These are phyloP conservation scores for Fennellomyces sp. DNA, from an alignment of 371 early-diverging fungal genomes.

Conservation along the genomic window DNA sequence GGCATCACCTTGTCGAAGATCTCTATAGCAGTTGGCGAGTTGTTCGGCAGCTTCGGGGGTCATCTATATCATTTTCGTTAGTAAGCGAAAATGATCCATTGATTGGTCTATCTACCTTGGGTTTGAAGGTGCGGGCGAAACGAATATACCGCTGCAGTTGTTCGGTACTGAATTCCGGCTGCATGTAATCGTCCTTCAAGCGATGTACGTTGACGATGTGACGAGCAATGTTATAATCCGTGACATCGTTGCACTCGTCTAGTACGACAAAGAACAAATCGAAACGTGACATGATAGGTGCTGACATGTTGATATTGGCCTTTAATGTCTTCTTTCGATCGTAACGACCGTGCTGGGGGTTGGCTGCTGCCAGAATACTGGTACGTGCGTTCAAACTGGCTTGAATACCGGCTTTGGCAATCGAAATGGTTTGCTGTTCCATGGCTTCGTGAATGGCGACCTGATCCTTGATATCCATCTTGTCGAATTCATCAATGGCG, in stretches of 20 bases:
- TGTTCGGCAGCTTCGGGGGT: slow-evolving; percentile 79
- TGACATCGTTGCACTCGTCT: slow-evolving; percentile 92
- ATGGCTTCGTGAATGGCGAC: slow-evolving; percentile 99
- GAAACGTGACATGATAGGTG: slow-evolving; percentile 99
- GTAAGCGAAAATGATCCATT: neutral
- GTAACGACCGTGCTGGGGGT: slow-evolving; percentile 98
- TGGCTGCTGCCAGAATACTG: slow-evolving; percentile 98
- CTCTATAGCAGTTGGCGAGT: slow-evolving; percentile 88
- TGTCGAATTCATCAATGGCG: slow-evolving; percentile 99
- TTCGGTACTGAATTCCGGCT: slow-evolving; percentile 76
- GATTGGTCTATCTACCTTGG: slow-evolving; percentile 53
- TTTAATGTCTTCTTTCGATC: slow-evolving; percentile 83
- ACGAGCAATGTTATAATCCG: slow-evolving; percentile 93
- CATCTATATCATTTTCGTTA: too few species aligned
- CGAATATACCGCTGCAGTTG: slow-evolving; percentile 87
- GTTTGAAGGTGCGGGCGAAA: slow-evolving; percentile 88
- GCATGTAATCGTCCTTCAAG: slow-evolving; percentile 69
- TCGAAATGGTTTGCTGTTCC: slow-evolving; percentile 99
- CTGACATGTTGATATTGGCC: slow-evolving; percentile 97
- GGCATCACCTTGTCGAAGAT: slow-evolving; percentile 89
- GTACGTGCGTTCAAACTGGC: slow-evolving; percentile 99
- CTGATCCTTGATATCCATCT: slow-evolving; percentile 98
- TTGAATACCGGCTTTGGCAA: slow-evolving; percentile 99
- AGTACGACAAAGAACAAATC: slow-evolving; percentile 99
- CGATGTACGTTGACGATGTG: slow-evolving; percentile 96